phyloP scores from a whole-genome alignment of 768 basidiomycete species.

The Macrolepiota fuliginosa region DNA sequence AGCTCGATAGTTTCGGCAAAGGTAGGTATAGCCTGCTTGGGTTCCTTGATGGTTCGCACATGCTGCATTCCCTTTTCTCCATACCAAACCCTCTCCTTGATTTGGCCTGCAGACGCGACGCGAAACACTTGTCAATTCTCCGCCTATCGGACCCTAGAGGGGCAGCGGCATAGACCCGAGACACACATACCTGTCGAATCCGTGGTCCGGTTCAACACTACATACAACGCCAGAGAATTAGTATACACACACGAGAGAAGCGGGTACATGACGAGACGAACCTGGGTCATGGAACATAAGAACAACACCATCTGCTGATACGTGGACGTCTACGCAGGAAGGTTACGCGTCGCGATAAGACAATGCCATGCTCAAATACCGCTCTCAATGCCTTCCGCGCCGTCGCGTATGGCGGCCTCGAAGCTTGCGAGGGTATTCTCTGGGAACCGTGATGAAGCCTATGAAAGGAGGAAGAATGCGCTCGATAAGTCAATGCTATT shows the following conservation, averaged over 20 bases:
- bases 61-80: conserved; percentile 73
- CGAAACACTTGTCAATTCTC: conserved; percentile 15
- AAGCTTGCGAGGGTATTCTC: conserved; percentile 97
- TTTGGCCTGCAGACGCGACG: conserved; percentile 45
- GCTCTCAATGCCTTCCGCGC: conserved; percentile 95
- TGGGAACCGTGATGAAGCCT: conserved; percentile 85
- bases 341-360: conserved; percentile 56
- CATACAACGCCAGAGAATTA: conserved; percentile 20
- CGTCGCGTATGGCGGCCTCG: conserved; percentile 91
- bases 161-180: not conserved
- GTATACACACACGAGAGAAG: conserved; percentile 11
- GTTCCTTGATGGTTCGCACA: conserved; percentile 75
- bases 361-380: conserved; percentile 63
- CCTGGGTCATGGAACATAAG: conserved; percentile 96
- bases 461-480: conserved; percentile 9
- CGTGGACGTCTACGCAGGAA: conserved; percentile 83
- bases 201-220: conserved; percentile 80
- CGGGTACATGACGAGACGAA: conserved; percentile 26
- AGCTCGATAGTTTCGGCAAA: conserved; percentile 79
- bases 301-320: conserved; percentile 83
- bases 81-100: conserved; percentile 70
- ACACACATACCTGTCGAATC: conserved; percentile 56
- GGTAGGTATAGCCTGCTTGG: conserved; percentile 86
- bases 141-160: conserved; percentile 1
- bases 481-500: not conserved